Evolutionary conservation across 805 yeast species (phyloP), one percentile per base, ranked within the genome.

Genomic region (Zygosaccharomyces rouxii): DNA sequence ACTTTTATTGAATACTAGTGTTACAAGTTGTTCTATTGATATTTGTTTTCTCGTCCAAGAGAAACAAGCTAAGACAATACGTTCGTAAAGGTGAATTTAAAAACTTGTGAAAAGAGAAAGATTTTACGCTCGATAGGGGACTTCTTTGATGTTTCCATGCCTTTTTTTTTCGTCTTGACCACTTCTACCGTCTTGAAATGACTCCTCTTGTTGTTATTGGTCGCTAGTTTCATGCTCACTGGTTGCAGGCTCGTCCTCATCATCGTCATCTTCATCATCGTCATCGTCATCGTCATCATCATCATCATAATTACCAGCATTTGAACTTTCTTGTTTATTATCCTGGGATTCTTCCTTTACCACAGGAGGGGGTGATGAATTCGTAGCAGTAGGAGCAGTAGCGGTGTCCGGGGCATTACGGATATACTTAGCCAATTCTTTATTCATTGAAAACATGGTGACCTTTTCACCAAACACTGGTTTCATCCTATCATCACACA

Each of bases 381-480:
- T 33, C 21, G 37, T 33, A 9, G 37, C 21, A 33, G 19, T 18
- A 6, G 37, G 37, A 14, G 37, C 19, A 16, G 37, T 10, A 11
- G 29, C 30, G 22, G 14, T 25, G 28, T 62, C 66, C 7, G 60
- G 64, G 6, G 65, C 69, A 48, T 69, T 71, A 51, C 65, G 71
- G 28, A 83, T 59, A 58, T 81, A 86, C 14, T 73, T 66, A 18
- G 77, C 69, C 21, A 84, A 61, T 7, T 77, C 63, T 58, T 80
- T 82, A 46, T 72, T 71, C 81, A 84, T 71, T 47, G 72, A 71
- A 58, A 84, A 84, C 71, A 80, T 76, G 9, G 78, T 73, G 41
- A 80, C 75, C 67, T 63, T 74, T 46, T 76, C 75, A 13, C 88
- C 89, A 64, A 86, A 86, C 0, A 87, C 57, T 2, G 72, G 72